Evolutionary conservation across 2,329 filamentous ascomycete genomes (phyloP).

Genomic region (Raffaelea deltoideospora): DNA sequence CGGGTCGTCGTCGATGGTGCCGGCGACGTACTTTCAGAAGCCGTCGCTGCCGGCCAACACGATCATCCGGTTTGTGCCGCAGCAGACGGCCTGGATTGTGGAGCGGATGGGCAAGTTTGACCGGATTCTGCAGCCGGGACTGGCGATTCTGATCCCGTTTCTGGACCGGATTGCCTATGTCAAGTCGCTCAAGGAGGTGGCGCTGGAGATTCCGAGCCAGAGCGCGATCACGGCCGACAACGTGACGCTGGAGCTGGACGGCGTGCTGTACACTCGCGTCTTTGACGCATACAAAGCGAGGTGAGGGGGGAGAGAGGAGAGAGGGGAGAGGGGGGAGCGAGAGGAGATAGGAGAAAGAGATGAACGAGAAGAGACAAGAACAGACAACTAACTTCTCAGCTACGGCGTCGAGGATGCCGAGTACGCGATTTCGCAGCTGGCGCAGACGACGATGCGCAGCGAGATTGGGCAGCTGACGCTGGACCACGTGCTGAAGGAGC

Average conservation of each 20-base stretch:
- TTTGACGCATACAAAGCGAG: constrained; percentile 98
- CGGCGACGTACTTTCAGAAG: constrained; percentile 68
- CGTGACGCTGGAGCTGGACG: constrained; percentile 89
- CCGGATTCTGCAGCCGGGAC: constrained; percentile 78
- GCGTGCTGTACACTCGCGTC: constrained; percentile 86
- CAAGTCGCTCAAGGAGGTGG: constrained; percentile 89
- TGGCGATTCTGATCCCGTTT: constrained; percentile 78
- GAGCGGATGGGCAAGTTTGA: constrained; percentile 99
- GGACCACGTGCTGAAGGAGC: constrained; percentile 95
- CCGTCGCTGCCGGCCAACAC: constrained; percentile 77
- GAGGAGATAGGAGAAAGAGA: too few relatives aligned
- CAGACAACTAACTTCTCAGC: constrained; percentile 36
- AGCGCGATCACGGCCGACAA: constrained; percentile 98
- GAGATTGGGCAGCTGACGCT: constrained; percentile 94
- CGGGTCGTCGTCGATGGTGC: constrained; percentile 15
- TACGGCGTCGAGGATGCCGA: constrained; percentile 98
- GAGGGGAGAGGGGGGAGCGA: too few relatives aligned
- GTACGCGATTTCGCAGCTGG: constrained; percentile 94
- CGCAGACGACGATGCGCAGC: constrained; percentile 96
- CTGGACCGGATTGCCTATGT: constrained; percentile 96
- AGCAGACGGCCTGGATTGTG: constrained; percentile 98
- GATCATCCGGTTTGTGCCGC: constrained; percentile 90
- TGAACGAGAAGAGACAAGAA: too few relatives aligned
- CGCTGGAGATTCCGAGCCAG: constrained; percentile 94
- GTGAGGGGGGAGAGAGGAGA: too few relatives aligned